A percentile compares a stretch with the other conserved stretches of the same genome.
These are phyloP conservation scores for Rhynchosporium secalis DNA, from an alignment of 2,329 filamentous ascomycete genomes.

Conservation along the genomic window DNA sequence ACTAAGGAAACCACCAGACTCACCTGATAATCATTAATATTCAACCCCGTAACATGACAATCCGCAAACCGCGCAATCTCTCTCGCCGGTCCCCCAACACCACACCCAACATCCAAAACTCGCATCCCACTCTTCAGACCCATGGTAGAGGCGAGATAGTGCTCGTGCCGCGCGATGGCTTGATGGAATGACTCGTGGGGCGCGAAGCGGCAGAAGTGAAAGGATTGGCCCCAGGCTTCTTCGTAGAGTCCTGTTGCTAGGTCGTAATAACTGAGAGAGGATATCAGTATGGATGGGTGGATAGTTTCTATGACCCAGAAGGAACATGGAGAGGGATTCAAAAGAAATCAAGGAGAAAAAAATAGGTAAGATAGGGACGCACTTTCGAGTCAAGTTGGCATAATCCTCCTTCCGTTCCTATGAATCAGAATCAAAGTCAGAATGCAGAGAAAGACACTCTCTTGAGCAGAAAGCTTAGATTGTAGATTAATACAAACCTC, in stretches of 20 bases:
- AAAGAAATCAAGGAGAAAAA: too few species aligned
- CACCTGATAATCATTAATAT: constrained; percentile 97
- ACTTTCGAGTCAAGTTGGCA: constrained; percentile 90
- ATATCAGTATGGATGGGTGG: background rate
- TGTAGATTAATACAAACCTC: constrained; percentile 57
- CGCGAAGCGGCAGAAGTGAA: constrained; percentile 96
- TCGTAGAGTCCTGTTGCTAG: constrained; percentile 95
- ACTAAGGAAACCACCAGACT: too few species aligned
- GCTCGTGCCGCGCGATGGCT: constrained; percentile 93
- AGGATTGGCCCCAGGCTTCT: constrained; percentile 93
- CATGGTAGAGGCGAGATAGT: constrained; percentile 92
- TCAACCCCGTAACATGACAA: constrained; percentile 84
- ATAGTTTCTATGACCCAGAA: too few species aligned
- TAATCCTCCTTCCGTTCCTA: constrained; percentile 50
- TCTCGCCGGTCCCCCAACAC: constrained; percentile 90
- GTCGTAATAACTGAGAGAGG: constrained; percentile 78
- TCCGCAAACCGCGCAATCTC: constrained; percentile 97
- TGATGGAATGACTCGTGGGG: constrained; percentile 83
- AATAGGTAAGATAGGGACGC: constrained; percentile 43
- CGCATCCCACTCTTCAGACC: constrained; percentile 82
- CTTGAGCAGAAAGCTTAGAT: background rate
- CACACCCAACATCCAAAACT: constrained; percentile 94
- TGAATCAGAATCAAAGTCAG: background rate
- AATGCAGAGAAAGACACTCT: background rate
- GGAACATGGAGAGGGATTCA: background rate